phyloP scores from a whole-genome alignment of 257 asterid genomes.

The Fraxinus anomala region DNA sequence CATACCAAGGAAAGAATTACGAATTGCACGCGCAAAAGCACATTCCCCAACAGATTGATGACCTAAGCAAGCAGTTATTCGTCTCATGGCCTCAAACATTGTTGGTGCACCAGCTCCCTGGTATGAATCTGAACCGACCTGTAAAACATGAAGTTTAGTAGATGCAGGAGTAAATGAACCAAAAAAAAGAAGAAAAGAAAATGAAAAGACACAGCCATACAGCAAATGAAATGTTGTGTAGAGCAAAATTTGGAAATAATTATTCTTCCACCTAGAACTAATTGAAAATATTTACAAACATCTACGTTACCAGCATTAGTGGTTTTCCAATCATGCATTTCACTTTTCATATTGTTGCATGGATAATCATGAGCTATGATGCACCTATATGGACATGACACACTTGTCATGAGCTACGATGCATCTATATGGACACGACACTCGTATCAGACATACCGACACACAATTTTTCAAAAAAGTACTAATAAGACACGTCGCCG shows the following conservation, averaged over 20 bases:
- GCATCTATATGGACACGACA: too few relatives aligned
- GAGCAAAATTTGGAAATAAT: conserved; percentile 12
- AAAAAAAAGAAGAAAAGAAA: neutral
- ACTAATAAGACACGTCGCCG: too few relatives aligned
- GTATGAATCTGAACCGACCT: conserved; percentile 98
- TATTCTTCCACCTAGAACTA: neutral
- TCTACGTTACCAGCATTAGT: conserved; percentile 11
- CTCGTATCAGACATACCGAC: too few relatives aligned
- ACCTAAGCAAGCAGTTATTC: conserved; percentile 66
- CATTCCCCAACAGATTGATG: conserved; percentile 63
- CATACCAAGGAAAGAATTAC: conserved; percentile 87
- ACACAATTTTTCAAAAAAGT: too few relatives aligned
- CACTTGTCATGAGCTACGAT: neutral
- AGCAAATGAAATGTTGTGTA: conserved; percentile 9
- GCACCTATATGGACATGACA: too few relatives aligned
- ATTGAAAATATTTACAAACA: neutral
- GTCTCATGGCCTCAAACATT: conserved; percentile 95
- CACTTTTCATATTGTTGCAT: neutral
- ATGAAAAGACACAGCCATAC: conserved; percentile 11
- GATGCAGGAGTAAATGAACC: neutral
- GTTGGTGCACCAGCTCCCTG: conserved; percentile 99
- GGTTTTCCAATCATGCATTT: neutral
- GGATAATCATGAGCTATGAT: neutral
- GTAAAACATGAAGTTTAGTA: conserved; percentile 24
- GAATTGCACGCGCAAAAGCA: conserved; percentile 72